Conservation (phyloP, 805 yeast species). For the Saccharomycopsis guyanensis region DNA sequence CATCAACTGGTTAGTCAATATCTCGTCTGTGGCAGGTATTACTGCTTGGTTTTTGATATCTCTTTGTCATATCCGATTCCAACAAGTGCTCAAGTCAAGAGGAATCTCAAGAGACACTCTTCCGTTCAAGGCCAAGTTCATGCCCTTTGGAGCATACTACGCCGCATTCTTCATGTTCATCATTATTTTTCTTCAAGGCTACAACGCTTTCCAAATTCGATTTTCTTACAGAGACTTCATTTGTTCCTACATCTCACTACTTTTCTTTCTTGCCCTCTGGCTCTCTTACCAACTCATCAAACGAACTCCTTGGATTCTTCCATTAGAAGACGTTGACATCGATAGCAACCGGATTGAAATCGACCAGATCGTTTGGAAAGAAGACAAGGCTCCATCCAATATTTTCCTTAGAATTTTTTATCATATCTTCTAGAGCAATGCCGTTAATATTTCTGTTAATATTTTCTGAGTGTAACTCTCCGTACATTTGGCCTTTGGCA, state of each 20-base stretch:
- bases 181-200: slow-evolving; percentile 65
- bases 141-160: slow-evolving; percentile 60
- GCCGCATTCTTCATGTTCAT: slow-evolving; percentile 45
- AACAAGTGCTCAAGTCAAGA: slow-evolving; percentile 51
- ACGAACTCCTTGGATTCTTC: slow-evolving; percentile 29
- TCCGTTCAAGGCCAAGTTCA: slow-evolving; percentile 59
- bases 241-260: slow-evolving; percentile 55
- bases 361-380: slow-evolving; percentile 6
- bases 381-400: background rate
- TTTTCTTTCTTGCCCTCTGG: slow-evolving; percentile 46
- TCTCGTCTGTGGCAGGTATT: slow-evolving; percentile 60
- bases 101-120: slow-evolving; percentile 54
- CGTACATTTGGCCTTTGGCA: too few species aligned
- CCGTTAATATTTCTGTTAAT: background rate
- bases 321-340: slow-evolving; percentile 43
- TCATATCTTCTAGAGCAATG: background rate
- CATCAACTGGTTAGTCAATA: slow-evolving; percentile 59
- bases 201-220: slow-evolving; percentile 46
- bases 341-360: slow-evolving; percentile 32
- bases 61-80: slow-evolving; percentile 52
- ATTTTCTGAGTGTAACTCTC: background rate
- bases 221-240: slow-evolving; percentile 50
- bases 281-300: slow-evolving; percentile 34
- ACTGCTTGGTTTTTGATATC: slow-evolving; percentile 61
- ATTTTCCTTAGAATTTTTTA: background rate